Percentiles rank a stretch among this genome's conserved stretches.
Evolutionary conservation across 1,284 basidiomycete genomes (phyloP).

Genomic region (Grifola frondosa): DNA sequence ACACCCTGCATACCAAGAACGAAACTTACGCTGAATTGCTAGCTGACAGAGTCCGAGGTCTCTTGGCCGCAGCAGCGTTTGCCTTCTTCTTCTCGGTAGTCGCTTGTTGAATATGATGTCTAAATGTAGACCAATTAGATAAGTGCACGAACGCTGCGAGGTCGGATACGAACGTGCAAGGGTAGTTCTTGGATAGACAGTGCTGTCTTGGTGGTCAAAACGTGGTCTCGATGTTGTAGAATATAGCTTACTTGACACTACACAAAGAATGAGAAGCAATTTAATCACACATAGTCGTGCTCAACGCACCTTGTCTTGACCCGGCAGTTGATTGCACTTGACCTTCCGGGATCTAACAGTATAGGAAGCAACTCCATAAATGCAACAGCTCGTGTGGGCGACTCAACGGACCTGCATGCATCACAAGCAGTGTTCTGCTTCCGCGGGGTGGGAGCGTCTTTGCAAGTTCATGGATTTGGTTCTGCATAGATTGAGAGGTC

Average conservation of each 20-base stretch:
- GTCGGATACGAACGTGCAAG: slow-evolving; percentile 68
- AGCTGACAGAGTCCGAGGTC: slow-evolving; percentile 59
- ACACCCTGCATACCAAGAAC: too few species aligned
- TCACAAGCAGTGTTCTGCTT: slow-evolving; percentile 93
- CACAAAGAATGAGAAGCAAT: slow-evolving; percentile 6
- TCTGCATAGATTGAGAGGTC: slow-evolving; percentile 64
- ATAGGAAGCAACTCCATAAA: slow-evolving; percentile 19
- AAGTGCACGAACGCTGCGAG: slow-evolving; percentile 4
- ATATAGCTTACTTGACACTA: slow-evolving; percentile 52
- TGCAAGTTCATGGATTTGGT: slow-evolving; percentile 73
- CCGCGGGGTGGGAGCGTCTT: slow-evolving; percentile 73
- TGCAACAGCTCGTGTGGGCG: slow-evolving; percentile 2
- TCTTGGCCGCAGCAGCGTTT: slow-evolving; percentile 47
- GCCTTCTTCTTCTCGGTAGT: slow-evolving; percentile 81
- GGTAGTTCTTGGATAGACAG: slow-evolving; percentile 77
- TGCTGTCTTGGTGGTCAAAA: slow-evolving; percentile 46
- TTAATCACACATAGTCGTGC: slow-evolving; percentile 11
- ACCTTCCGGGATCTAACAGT: slow-evolving; percentile 70
- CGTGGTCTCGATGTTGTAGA: slow-evolving; percentile 2
- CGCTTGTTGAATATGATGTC: slow-evolving; percentile 77
- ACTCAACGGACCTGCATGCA: slow-evolving; percentile 69
- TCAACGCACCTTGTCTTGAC: slow-evolving; percentile 68
- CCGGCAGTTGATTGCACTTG: slow-evolving; percentile 75
- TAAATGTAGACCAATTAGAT: slow-evolving; percentile 32
- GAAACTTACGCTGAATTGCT: slow-evolving; percentile 43